Base-by-base conservation (phyloP, 768 basidiomycete species). In the Tricholoma flavovirens region DNA sequence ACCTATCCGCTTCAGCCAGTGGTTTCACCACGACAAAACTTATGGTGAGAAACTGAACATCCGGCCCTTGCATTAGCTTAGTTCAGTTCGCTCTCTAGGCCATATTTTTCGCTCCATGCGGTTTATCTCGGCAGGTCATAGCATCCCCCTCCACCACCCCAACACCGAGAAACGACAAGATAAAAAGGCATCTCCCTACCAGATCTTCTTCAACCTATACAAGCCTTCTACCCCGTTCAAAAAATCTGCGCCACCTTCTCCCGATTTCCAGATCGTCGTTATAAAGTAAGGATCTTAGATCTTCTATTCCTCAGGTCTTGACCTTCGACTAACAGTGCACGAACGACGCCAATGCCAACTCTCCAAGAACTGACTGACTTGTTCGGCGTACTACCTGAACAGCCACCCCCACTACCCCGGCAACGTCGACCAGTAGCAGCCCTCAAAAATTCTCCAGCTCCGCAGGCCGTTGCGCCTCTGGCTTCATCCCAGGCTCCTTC, bases 201-300 rank as follows among this genome's bases (percentile, higher is more conserved):
- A 81, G 51, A 79, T 92, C 3, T 98, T 97, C 72, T 98, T 79
- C 70, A 88, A 97, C 64, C 75, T 93, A 4, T 96, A 95, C 75
- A 97, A 96, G 65, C 96, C 96, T 2, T 84, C 83, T 6, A 91
- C 92, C 0, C 77, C 88, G 7, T 96, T 85, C 74, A 87, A 83
- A 66, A 92, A 87, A 73, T 87, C 83, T 0, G 72, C 80, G 1
- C 90, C 88, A 5, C 84, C 87, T 5, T 76, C 79, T 1, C 93
- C 95, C 2, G 93, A 97, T 69, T 98, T 93, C 70, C 80, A 85
- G 51, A 72, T 97, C 17, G 90, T 90, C 1, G 88, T 95, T 2
- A 78, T 98, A 55, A 83, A 95, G 94, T 96, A 60, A 62, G 85
- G 22, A 9, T 14, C 30, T 36, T 33, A 46, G 19, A 6, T 53